Base-by-base conservation (phyloP, 768 basidiomycete genomes). In the Suillus fuscotomentosus region DNA sequence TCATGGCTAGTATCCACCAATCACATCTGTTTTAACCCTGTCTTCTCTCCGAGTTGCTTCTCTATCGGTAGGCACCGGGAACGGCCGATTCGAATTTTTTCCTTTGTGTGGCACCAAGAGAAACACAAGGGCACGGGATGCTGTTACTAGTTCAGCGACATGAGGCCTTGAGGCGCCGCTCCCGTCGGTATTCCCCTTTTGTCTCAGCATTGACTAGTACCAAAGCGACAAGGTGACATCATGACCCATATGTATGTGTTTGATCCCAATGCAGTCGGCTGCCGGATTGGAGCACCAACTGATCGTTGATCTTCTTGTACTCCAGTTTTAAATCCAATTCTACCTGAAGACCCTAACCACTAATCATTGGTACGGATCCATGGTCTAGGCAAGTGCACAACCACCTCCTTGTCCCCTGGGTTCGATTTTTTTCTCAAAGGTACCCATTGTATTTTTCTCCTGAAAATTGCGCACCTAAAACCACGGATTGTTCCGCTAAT, bases 41-140 rank as follows among this genome's bases (percentile, higher is more conserved):
- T 10, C 81, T 86, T 14, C 80, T 84, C 85, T 1, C 71, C 77
- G 4, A 75, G 64, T 13, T 0, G 72, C 71, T 41, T 72, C 70
- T 13, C 72, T 74, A 11, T 80, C 82, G 5, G 81, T 82, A 41
- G 77, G 75, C 60, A 73, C 78, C 2, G 83, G 82, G 15, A 75
- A 80, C 65, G 88, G 88, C 3, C 90, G 90, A 89, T 80, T 80
- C 42, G 79, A 88, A 66, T 31, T 72, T 17, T n/a, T n/a, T n/a
- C 15, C 10, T 11, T 10, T 11, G 2, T 22, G 72, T 77, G 31
- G 87, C 86, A 27, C 86, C 82, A 70, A 86, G 84, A 22, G 79
- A 84, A 38, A 31, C 31, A 31, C 31, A 31, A 31, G 31, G 24
- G 79, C 85, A 56, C 91, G 88, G 86, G 78, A 84, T 68, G 87